Conservation (phyloP, 257 asterid species). For the Solanum dulcamara region DNA sequence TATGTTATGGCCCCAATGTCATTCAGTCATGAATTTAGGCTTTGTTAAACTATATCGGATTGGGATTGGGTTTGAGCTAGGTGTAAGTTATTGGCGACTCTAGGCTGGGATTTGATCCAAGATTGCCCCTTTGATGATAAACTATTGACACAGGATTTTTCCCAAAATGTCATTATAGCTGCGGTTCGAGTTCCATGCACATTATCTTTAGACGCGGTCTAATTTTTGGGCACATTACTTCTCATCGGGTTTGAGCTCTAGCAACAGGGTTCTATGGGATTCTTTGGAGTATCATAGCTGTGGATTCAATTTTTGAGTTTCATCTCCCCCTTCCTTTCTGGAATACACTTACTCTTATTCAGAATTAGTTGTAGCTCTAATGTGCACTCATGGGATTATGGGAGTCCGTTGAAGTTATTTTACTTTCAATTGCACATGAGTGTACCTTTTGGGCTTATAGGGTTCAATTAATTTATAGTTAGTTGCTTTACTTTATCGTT, state of each 20-base stretch:
- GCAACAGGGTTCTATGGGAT: neutral
- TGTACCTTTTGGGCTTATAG: neutral
- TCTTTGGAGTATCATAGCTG: neutral
- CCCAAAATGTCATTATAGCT: neutral
- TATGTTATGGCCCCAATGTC: no score
- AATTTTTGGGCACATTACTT: neutral
- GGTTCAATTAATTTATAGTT: neutral
- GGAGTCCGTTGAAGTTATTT: neutral
- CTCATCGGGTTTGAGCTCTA: neutral
- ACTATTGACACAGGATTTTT: neutral
- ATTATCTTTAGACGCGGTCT: neutral
- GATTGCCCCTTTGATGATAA: no score
- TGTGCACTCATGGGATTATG: neutral
- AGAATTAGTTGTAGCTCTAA: neutral
- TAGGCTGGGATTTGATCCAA: no score
- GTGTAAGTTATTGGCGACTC: neutral
- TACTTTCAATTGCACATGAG: neutral
- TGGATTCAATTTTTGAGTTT: neutral
- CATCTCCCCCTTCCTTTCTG: fast-evolving
- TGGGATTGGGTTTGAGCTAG: no score
- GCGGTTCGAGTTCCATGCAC: neutral
- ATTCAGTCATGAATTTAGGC: no score
- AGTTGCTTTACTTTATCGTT: neutral
- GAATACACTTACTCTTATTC: neutral
- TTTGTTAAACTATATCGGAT: no score